These are phyloP conservation scores for Debaryomyces coudertii DNA, from an alignment of 1,139 yeast species.

Conservation along the genomic window DNA sequence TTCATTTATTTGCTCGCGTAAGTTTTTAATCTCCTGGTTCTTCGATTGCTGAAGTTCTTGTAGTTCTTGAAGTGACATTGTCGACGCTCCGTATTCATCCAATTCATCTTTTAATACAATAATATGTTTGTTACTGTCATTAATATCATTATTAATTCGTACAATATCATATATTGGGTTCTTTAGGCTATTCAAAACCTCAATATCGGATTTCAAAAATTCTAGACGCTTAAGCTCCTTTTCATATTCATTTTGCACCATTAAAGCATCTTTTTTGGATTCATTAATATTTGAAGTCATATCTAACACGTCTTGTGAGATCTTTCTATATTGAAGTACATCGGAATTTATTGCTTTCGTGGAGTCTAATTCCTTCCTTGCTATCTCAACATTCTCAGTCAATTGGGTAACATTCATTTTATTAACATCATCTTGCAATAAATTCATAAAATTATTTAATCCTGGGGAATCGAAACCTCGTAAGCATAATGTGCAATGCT, in stretches of 20 bases:
- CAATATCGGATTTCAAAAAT: slow-evolving; percentile 15
- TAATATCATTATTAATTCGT: slow-evolving; percentile 41
- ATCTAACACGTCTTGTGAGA: slow-evolving; percentile 14
- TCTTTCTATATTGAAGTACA: slow-evolving; percentile 30
- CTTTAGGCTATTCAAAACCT: slow-evolving; percentile 21
- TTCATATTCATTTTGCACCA: slow-evolving; percentile 12
- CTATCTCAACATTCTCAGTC: slow-evolving; percentile 34
- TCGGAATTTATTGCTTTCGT: slow-evolving; percentile 32
- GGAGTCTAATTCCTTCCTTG: slow-evolving; percentile 33
- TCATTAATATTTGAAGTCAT: slow-evolving; percentile 13
- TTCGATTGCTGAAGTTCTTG: slow-evolving; percentile 52
- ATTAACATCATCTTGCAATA: slow-evolving; percentile 39
- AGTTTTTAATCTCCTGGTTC: slow-evolving; percentile 43
- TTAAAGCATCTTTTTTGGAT: not conserved
- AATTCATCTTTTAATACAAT: slow-evolving; percentile 42
- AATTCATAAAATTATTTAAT: slow-evolving; percentile 34
- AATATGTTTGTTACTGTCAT: slow-evolving; percentile 34
- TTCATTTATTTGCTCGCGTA: slow-evolving; percentile 48
- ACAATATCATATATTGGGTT: slow-evolving; percentile 40
- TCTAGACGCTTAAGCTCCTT: slow-evolving; percentile 14
- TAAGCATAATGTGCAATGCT: slow-evolving; percentile 67
- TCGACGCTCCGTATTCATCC: slow-evolving; percentile 32
- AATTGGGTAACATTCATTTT: slow-evolving; percentile 42
- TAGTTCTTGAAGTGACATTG: slow-evolving; percentile 50
- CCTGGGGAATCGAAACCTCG: slow-evolving; percentile 56